Conservation (phyloP, 2,329 filamentous ascomycete genomes). For the Didymella sp. region DNA sequence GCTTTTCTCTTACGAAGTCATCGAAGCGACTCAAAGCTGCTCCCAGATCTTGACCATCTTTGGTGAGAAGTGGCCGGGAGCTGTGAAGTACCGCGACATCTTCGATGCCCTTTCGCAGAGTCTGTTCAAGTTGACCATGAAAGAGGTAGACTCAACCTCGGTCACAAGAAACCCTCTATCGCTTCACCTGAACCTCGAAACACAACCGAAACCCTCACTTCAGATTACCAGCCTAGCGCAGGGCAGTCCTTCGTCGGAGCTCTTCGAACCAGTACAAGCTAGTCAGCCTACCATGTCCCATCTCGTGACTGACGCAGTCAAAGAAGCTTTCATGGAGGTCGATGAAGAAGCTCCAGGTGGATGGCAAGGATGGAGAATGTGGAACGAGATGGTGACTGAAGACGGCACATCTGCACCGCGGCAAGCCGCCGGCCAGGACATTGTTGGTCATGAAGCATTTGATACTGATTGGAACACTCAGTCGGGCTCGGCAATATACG, state of each 20-base stretch:
- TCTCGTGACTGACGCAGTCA: slow-evolving; percentile 34
- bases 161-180: background rate
- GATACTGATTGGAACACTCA: slow-evolving; percentile 1
- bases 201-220: background rate
- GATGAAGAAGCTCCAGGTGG: slow-evolving; percentile 38
- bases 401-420: background rate
- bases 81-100: slow-evolving; percentile 39
- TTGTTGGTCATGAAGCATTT: background rate
- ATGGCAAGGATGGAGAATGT: slow-evolving; percentile 39
- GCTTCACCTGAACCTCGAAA: background rate
- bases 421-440: background rate
- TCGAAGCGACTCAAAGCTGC: slow-evolving; percentile 36
- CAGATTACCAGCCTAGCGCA: background rate
- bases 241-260: background rate
- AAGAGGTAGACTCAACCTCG: background rate
- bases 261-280: background rate
- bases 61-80: slow-evolving; percentile 38
- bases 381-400: slow-evolving; percentile 37
- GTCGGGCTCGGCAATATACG: background rate
- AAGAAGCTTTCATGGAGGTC: slow-evolving; percentile 40
- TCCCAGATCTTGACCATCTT: slow-evolving; percentile 37
- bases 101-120: slow-evolving; percentile 35
- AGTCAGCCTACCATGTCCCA: slow-evolving; percentile 19
- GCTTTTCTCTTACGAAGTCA: slow-evolving; percentile 35
- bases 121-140: slow-evolving; percentile 23